Conservation (phyloP, 208 protist genomes). For the Vickermania spadyakhi region DNA sequence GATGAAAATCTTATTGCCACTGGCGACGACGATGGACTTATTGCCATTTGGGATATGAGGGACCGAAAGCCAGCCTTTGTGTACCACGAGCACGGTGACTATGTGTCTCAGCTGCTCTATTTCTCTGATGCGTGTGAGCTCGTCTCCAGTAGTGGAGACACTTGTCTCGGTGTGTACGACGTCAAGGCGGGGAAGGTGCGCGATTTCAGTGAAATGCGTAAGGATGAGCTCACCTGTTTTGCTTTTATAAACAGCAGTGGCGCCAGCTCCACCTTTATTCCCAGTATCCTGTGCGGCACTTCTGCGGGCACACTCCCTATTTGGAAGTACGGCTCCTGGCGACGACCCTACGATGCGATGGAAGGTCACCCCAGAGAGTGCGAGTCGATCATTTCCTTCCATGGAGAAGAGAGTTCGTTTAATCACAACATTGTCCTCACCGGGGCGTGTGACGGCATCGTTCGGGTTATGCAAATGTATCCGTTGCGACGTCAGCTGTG, state of each 20-base stretch:
- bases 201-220: constrained; percentile 77
- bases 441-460: constrained; percentile 77
- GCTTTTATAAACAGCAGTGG: constrained; percentile 84
- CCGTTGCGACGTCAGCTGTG: constrained; percentile 77
- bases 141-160: constrained; percentile 82
- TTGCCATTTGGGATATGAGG: constrained; percentile 86
- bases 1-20: constrained; percentile 76
- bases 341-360: constrained; percentile 71
- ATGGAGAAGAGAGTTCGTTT: constrained; percentile 69
- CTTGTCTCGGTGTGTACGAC: constrained; percentile 78
- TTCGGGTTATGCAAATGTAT: constrained; percentile 86
- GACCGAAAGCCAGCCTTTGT: constrained; percentile 35
- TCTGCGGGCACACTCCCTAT: constrained; percentile 62
- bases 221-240: constrained; percentile 85
- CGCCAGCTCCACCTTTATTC: constrained; percentile 58
- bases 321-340: constrained; percentile 88
- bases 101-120: constrained; percentile 83
- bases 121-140: constrained; percentile 81
- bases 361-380: constrained; percentile 75
- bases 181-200: constrained; percentile 54
- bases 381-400: constrained; percentile 78
- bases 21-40: constrained; percentile 81
- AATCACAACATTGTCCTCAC: constrained; percentile 87
- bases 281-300: constrained; percentile 82
- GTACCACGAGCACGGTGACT: constrained; percentile 88